phyloP scores from a whole-genome alignment of 495 filamentous ascomycete species.

The Penicillium dipodomyicola region DNA sequence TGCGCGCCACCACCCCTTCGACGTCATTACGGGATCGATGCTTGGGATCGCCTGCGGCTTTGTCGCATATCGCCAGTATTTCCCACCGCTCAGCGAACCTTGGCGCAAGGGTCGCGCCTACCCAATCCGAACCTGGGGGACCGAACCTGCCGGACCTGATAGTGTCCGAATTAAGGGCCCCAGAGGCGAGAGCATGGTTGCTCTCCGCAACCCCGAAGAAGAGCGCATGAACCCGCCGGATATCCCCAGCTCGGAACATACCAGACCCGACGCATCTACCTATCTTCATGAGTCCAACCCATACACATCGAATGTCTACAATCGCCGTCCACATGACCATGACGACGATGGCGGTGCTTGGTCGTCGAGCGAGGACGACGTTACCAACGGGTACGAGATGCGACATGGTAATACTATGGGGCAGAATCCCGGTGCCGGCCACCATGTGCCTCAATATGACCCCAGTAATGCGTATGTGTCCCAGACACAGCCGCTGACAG shows the following conservation, averaged over 20 bases:
- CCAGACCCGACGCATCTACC: not conserved
- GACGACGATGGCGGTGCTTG: conserved; percentile 35
- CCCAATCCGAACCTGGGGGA: conserved; percentile 60
- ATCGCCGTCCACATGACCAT: conserved; percentile 32
- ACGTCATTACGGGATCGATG: conserved; percentile 74
- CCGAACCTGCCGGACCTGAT: conserved; percentile 32
- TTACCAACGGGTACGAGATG: conserved; percentile 43
- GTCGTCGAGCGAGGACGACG: conserved; percentile 46
- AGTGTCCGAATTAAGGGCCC: conserved; percentile 7
- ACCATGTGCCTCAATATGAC: conserved; percentile 26
- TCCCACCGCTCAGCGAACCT: conserved; percentile 53
- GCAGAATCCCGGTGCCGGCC: conserved; percentile 25
- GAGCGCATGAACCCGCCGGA: conserved; percentile 27
- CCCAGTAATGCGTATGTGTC: conserved; percentile 38
- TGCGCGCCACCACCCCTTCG: conserved; percentile 84
- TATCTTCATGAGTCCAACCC: conserved; percentile 23
- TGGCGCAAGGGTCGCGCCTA: conserved; percentile 62
- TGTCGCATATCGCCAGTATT: conserved; percentile 55
- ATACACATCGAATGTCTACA: conserved; percentile 28
- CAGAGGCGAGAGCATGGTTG: conserved; percentile 27
- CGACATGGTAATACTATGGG: conserved; percentile 34
- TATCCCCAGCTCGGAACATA: conserved; percentile 11
- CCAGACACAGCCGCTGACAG: conserved; percentile 20
- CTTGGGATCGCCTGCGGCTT: conserved; percentile 56
- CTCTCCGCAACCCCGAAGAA: conserved; percentile 35